A percentile compares a stretch with the other conserved stretches of the same genome.
phyloP scores from a whole-genome alignment of 2,329 filamentous ascomycete genomes.

The Monilinia aucupariae region DNA sequence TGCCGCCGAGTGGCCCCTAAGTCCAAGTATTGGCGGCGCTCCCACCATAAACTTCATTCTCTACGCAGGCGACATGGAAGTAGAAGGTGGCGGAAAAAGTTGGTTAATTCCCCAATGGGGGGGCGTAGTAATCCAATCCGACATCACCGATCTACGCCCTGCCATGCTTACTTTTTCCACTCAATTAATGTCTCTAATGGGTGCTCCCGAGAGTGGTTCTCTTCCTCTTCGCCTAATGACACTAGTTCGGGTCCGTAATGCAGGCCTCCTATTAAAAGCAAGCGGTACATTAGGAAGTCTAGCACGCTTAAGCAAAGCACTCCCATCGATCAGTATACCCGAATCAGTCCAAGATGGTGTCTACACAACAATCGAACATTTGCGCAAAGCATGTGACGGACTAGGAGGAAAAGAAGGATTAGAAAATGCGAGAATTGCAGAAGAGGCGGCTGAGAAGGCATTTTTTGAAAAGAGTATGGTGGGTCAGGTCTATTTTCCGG shows the following conservation, averaged over 20 bases:
- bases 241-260: constrained; percentile 76
- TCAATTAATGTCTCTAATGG: constrained; percentile 82
- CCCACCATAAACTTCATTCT: constrained; percentile 96
- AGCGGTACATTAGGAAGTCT: constrained; percentile 92
- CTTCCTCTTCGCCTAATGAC: constrained; percentile 80
- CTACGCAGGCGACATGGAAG: constrained; percentile 63
- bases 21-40: constrained; percentile 84
- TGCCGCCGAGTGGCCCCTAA: constrained; percentile 94
- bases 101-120: constrained; percentile 99
- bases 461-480: constrained; percentile 99
- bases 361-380: constrained; percentile 68
- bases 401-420: constrained; percentile 64
- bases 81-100: constrained; percentile 49
- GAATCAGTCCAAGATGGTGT: constrained; percentile 81
- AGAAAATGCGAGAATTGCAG: constrained; percentile 75
- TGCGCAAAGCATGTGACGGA: constrained; percentile 69
- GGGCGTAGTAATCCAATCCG: constrained; percentile 55
- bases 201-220: constrained; percentile 76
- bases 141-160: constrained; percentile 63
- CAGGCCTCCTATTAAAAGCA: constrained; percentile 79
- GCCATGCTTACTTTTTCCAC: constrained; percentile 86
- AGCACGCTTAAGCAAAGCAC: constrained; percentile 73
- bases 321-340: constrained; percentile 89
- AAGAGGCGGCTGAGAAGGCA: constrained; percentile 82
- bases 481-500: constrained; percentile 94